phyloP scores from a whole-genome alignment of 2,329 filamentous ascomycete species.

The Xylariales sp. region DNA sequence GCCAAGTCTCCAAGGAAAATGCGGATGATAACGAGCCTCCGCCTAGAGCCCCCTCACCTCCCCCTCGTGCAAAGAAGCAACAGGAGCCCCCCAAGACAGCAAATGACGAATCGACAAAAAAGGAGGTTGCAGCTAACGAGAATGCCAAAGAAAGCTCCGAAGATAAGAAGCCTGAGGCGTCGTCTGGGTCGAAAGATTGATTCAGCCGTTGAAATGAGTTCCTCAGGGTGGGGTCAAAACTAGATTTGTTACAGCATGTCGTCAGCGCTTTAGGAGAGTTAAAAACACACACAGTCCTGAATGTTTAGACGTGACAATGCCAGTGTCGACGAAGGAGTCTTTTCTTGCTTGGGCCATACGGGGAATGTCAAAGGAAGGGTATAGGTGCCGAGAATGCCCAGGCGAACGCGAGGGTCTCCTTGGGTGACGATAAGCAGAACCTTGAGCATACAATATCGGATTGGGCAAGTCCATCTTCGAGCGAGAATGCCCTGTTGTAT shows the following conservation, averaged over 20 bases:
- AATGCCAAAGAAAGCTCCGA: slow-evolving; percentile 45
- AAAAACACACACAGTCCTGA: slow-evolving; percentile 38
- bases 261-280: slow-evolving; percentile 38
- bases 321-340: slow-evolving; percentile 42
- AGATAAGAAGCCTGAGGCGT: slow-evolving; percentile 42
- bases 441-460: slow-evolving; percentile 30
- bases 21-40: slow-evolving; percentile 47
- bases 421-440: slow-evolving; percentile 25
- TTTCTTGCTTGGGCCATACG: slow-evolving; percentile 43
- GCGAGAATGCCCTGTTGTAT: slow-evolving; percentile 30
- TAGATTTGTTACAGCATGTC: slow-evolving; percentile 34
- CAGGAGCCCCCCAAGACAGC: slow-evolving; percentile 42
- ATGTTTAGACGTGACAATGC: slow-evolving; percentile 43
- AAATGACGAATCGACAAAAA: slow-evolving; percentile 43
- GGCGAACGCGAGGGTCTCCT: slow-evolving; percentile 25
- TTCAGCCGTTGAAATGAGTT: slow-evolving; percentile 24
- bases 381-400: slow-evolving; percentile 30
- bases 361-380: slow-evolving; percentile 37
- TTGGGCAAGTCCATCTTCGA: slow-evolving; percentile 28
- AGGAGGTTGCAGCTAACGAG: slow-evolving; percentile 42
- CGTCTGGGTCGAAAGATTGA: slow-evolving; percentile 45
- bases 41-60: slow-evolving; percentile 50
- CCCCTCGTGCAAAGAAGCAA: slow-evolving; percentile 47
- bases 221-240: slow-evolving; percentile 13
- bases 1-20: slow-evolving; percentile 78